Base-by-base conservation (phyloP, 176 grass and related monocot genomes). In the Zizania latifolia region DNA sequence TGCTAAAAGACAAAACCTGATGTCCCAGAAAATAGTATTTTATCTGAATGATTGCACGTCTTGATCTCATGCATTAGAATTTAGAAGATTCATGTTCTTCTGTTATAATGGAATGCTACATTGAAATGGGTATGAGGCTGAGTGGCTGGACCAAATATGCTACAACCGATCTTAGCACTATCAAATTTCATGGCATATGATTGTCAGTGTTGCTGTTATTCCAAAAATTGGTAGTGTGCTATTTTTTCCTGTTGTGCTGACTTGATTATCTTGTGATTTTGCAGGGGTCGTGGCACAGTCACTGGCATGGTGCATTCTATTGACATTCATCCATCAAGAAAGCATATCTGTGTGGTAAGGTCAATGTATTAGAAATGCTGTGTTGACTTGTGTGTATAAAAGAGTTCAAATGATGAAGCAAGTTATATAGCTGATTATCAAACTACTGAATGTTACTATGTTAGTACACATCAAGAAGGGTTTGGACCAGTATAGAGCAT, bases 261-360 rank as follows among this genome's bases (percentile, higher is more conserved):
- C 8, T 50, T 19, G 16, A 13, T 82, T 17, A 84, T 74, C 45
- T 59, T 70, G 0, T 57, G 35, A 50, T 72, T 54, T 82, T 89
- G 34, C 43, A 93, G 94, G 90, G 78, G 86, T 17, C 88, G 12
- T 78, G 88, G 83, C 36, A 81, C 75, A 10, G 39, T 79, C 36
- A 63, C 74, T 0, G 86, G 89, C 9, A 92, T 98, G 71, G 89
- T 93, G 59, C 91, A 94, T 83, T 93, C 91, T 10, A 79, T 98
- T 75, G 94, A 94, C 76, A 94, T 94, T 71, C 88, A 98, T 85
- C 79, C 94, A 45, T 98, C 94, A 26, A 81, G 94, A 72, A 98
- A 98, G 67, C 94, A 98, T 86, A 86, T 90, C 30, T 98, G 94
- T 70, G 65, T 84, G 86, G 94, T 98, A 86, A 78, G 83, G 27